Evolutionary conservation across 768 basidiomycete genomes (phyloP), one percentile per base, ranked within the genome.

Genomic region (Boletus patriciae): DNA sequence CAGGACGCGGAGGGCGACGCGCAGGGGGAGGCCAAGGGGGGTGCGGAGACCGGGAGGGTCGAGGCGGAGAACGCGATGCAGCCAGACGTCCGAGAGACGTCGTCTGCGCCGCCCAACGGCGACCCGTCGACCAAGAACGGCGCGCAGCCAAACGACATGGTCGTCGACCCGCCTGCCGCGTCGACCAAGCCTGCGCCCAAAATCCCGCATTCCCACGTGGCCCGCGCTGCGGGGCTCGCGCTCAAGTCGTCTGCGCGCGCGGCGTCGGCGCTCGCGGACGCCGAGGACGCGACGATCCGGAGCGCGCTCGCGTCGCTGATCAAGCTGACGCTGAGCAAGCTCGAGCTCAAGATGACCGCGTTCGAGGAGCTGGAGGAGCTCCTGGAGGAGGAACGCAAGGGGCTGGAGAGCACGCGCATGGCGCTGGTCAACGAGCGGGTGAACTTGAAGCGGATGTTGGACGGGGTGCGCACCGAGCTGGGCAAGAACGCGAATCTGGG

Each of bases 331-430:
- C 79, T 83, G 64, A 92, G 81, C 46, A 98, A 98, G 73, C 84
- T 98, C 37, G 95, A 98, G 67, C 78, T 96, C 52, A 98, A 99
- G 80, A 91, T 94, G 85, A 75, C 83, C 2, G 92, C 95, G 70
- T 98, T 98, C 66, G 97, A 98, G 70, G 88, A 92, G 71, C 78
- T 99, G 55, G 97, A 99, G 70, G 88, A 90, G 46, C 76, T 94
- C 10, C 77, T 99, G 50, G 97, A 98, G 70, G 88, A 92, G 50
- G 97, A 99, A 73, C 82, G 94, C 54, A 82, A 88, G 59, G 78
- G 83, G 36, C 74, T 99, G 43, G 97, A 99, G 77, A 84, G 86
- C 46, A 86, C 89, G 21, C 82, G 91, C 52, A 79, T 92, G 74
- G 81, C 85, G 38, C 76, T 98, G 41, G 84, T 92, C 52, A 86